A percentile compares a stretch with the other conserved stretches of the same genome.
Conservation (phyloP, 176 grass and related monocot species). For the Zoysia pacifica region DNA sequence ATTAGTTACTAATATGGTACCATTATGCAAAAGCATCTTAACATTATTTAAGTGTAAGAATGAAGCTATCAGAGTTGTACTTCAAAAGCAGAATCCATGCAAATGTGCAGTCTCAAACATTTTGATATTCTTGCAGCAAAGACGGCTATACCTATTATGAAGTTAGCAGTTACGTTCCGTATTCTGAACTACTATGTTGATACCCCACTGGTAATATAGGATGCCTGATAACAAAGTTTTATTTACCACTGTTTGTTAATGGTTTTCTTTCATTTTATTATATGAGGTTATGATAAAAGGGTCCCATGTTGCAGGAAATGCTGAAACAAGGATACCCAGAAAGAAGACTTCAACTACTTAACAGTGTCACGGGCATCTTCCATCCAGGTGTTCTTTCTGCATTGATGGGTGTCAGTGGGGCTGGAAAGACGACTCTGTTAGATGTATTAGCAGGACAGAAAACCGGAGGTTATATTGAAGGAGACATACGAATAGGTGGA, state of each 20-base stretch:
- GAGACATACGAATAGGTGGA: slow-evolving; percentile 62
- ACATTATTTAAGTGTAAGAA: not conserved
- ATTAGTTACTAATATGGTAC: not conserved
- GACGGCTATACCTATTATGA: slow-evolving; percentile 55
- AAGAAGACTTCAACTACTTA: slow-evolving; percentile 54
- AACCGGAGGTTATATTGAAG: slow-evolving; percentile 55
- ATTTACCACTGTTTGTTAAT: not conserved
- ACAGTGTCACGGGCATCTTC: slow-evolving; percentile 46
- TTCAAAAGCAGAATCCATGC: not conserved
- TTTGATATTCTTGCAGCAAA: slow-evolving; percentile 32
- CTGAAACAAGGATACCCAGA: slow-evolving; percentile 14
- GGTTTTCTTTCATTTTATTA: not conserved
- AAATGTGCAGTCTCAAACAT: not conserved
- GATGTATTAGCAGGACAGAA: slow-evolving; percentile 64
- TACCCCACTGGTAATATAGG: slow-evolving; percentile 44
- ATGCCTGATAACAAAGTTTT: not conserved
- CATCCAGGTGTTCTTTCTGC: slow-evolving; percentile 57
- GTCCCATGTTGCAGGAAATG: slow-evolving; percentile 16
- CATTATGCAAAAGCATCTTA: not conserved
- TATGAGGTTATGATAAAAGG: not conserved
- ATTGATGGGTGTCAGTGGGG: slow-evolving; percentile 59
- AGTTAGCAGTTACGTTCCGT: slow-evolving; percentile 54
- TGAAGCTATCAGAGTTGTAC: not conserved
- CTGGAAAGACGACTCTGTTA: slow-evolving; percentile 63
- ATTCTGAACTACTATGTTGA: slow-evolving; percentile 69